A percentile compares a stretch with the other conserved stretches of the same genome.
Conservation (phyloP, 352 stramenopile genomes). For the Phytophthora cactorum region DNA sequence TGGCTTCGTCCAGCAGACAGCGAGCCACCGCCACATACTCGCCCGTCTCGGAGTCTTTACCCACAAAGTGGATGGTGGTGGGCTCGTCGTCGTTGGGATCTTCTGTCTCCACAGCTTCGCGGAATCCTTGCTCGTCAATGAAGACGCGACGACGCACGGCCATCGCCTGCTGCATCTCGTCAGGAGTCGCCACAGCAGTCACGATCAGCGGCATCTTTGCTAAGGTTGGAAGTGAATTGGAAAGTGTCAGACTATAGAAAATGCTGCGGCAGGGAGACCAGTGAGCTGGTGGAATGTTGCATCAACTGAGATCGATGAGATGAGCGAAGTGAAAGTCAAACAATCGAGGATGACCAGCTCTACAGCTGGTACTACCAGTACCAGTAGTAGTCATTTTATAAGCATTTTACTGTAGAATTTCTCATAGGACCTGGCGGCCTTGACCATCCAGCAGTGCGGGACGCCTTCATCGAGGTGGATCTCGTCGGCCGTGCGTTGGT, state of each 20-base stretch:
- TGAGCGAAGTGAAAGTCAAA: conserved; percentile 7
- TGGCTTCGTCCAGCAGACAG: conserved; percentile 40
- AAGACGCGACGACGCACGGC: conserved; percentile 60
- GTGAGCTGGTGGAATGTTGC: conserved; percentile 5
- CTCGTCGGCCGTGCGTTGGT: conserved; percentile 31
- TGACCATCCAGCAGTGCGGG: conserved; percentile 44
- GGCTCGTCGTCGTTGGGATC: conserved; percentile 49
- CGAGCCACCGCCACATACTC: conserved; percentile 70
- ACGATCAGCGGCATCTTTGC: conserved; percentile 48
- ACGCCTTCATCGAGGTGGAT: conserved; percentile 42
- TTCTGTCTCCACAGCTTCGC: conserved; percentile 49
- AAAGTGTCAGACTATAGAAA: conserved; percentile 6
- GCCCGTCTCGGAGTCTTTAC: conserved; percentile 59
- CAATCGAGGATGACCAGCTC: conserved; percentile 7
- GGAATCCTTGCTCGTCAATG: conserved; percentile 62
- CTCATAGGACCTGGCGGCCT: conserved; percentile 20
- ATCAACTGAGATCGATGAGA: conserved; percentile 29
- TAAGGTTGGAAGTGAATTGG: conserved; percentile 3
- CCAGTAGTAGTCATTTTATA: conserved; percentile 3
- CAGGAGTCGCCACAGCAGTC: conserved; percentile 45
- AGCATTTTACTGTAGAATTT: background rate
- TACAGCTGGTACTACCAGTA: background rate
- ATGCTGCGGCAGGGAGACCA: conserved; percentile 6
- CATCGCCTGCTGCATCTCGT: conserved; percentile 53
- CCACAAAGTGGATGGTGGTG: conserved; percentile 65